Percentiles rank a stretch among this genome's conserved stretches.
These are phyloP conservation scores for Leccinum barrowsii DNA, from an alignment of 768 basidiomycete genomes.

Conservation along the genomic window DNA sequence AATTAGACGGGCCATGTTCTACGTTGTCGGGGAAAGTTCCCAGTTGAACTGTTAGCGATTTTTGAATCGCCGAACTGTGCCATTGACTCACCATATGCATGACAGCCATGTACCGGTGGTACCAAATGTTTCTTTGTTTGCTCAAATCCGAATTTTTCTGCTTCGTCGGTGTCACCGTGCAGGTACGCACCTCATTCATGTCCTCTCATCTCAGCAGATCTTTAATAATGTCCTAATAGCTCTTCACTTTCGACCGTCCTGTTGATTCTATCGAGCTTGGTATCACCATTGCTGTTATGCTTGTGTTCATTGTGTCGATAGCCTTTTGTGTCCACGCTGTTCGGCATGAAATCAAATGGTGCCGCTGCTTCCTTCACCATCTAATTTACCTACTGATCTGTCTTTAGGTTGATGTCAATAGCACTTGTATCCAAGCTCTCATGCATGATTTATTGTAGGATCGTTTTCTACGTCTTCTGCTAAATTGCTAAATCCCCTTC, in stretches of 20 bases:
- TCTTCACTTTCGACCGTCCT: slow-evolving; percentile 72
- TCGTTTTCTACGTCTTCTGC: background rate
- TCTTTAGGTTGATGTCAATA: slow-evolving; percentile 57
- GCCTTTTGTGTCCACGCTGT: slow-evolving; percentile 66
- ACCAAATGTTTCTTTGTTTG: slow-evolving; percentile 82
- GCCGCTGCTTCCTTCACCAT: slow-evolving; percentile 16
- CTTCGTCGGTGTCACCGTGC: slow-evolving; percentile 80
- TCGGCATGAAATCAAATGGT: slow-evolving; percentile 80
- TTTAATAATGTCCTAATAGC: slow-evolving; percentile 37
- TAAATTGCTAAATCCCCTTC: slow-evolving; percentile 1
- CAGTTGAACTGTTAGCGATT: slow-evolving; percentile 67
- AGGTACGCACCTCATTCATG: slow-evolving; percentile 40
- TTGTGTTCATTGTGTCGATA: slow-evolving; percentile 62
- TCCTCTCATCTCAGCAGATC: background rate
- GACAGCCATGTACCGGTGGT: slow-evolving; percentile 82
- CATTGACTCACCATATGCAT: slow-evolving; percentile 3
- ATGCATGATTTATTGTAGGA: slow-evolving; percentile 61
- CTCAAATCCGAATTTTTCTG: slow-evolving; percentile 84
- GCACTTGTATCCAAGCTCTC: slow-evolving; percentile 76
- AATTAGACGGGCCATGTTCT: slow-evolving; percentile 83
- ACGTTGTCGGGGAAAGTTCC: slow-evolving; percentile 83
- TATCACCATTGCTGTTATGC: slow-evolving; percentile 78
- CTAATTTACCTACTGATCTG: slow-evolving; percentile 2
- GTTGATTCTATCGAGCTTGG: slow-evolving; percentile 70
- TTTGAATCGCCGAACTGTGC: background rate